These are phyloP conservation scores for Cutaneotrichosporon sp. DNA, from an alignment of 1,284 basidiomycete species.

Conservation along the genomic window DNA sequence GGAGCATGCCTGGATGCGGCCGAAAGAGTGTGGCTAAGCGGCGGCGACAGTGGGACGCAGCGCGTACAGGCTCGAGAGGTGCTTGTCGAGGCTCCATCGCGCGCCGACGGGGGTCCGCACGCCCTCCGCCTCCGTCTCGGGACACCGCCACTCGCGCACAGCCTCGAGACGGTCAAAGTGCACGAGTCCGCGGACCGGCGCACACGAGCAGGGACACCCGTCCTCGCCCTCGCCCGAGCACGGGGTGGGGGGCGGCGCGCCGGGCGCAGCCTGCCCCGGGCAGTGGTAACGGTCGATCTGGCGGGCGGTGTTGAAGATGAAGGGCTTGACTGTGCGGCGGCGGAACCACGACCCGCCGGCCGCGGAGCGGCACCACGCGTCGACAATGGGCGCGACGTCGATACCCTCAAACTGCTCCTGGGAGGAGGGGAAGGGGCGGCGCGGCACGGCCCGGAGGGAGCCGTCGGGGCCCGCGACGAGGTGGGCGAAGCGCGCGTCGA, in stretches of 20 bases:
- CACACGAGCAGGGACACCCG: background rate
- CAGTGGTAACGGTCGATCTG: background rate
- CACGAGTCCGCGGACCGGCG: background rate
- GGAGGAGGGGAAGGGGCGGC: background rate
- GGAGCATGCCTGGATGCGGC: background rate
- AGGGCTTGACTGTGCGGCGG: background rate
- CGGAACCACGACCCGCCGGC: background rate
- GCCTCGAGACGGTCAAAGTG: slow-evolving; percentile 1
- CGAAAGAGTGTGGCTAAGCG: background rate
- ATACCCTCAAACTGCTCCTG: background rate
- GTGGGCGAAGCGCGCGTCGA: slow-evolving; percentile 1
- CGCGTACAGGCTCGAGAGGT: slow-evolving; percentile 1
- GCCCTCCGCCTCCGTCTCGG: background rate
- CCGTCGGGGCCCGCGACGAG: background rate
- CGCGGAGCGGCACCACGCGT: background rate
- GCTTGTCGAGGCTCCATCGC: background rate
- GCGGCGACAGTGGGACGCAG: background rate
- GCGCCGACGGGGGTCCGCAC: background rate
- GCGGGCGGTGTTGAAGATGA: slow-evolving; percentile 1
- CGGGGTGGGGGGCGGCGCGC: background rate
- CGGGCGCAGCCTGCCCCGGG: background rate
- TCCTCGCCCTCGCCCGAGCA: background rate
- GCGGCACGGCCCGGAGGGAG: background rate
- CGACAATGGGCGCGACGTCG: slow-evolving; percentile 2
- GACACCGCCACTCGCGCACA: background rate